Base-by-base conservation (phyloP, 495 filamentous ascomycete species). In the Cercophora sp. region DNA sequence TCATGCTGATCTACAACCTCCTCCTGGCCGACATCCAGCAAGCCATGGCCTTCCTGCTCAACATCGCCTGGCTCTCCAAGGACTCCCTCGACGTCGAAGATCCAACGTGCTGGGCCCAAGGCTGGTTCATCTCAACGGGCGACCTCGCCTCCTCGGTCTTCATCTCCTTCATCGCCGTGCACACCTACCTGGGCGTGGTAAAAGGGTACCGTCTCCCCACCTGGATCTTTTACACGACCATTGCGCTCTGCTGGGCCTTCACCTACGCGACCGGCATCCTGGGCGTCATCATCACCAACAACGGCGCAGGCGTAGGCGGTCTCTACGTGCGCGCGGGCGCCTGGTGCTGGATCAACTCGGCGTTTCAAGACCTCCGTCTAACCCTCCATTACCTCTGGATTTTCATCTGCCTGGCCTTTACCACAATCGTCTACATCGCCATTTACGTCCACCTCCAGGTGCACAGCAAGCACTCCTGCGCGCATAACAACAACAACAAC, bases 301-400 rank as follows among this genome's bases (percentile, higher is more conserved):
- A 83, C 45, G 79, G 80, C 8, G 64, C 37, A 19, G 55, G 55
- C 0, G 58, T 32, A 9, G 71, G 69, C 4, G 73, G 79, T n/a
- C 77, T 84, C 18, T 86, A 80, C 45, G 74, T 80, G 16, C 74
- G 80, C 13, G 80, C 83, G 3, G 79, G 79, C 13, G 78, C 81
- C 23, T 87, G 84, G 81, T 89, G 86, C 64, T 88, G 86, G 87
- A 79, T 89, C 41, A 84, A 78, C 51, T 65, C 70, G 15, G 68
- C 75, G 1, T 86, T 81, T 60, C 74, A 81, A 47, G 52, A 68
- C 9, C 73, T 83, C 25, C 85, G 86, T 55, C 75, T 91, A 0
- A 84, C 79, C 72, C 78, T 85, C 16, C 87, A 91, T 59, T 91
- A 91, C 60, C 75, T 89, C 55, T 91, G 85, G 82, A 86, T 89